Base-by-base conservation (phyloP, 2,329 filamentous ascomycete species). In the Arthrobotrys megalospora region DNA sequence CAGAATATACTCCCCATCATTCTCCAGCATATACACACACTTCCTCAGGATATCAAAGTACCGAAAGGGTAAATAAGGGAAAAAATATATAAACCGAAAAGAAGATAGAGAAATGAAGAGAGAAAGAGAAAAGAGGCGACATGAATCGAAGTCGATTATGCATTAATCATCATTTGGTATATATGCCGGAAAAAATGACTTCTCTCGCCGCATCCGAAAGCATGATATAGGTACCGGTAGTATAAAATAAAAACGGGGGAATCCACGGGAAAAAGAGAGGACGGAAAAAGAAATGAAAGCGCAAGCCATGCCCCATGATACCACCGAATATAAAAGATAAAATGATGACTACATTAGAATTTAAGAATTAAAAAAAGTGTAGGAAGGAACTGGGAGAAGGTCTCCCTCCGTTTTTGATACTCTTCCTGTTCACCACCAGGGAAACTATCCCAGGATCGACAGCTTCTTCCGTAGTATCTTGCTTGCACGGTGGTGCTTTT, bases 401-500 rank as follows among this genome's bases (percentile, higher is more conserved):
- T 7, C 52, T 21, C 11, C n/a, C 52, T 14, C 19, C 38, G 38
- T 34, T 34, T 58, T 58, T 53, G 24, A n/a, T 63, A 45, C 58
- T 11, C 16, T 64, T 36, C 60, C 47, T 28, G 48, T 66, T 53
- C 24, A 45, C 52, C 70, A 75, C 62, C 50, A 50, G 45, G 67
- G 67, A 71, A 48, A 58, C 67, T 78, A 78, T 62, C 75, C 75
- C 45, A 78, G 53, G 32, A 78, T 78, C 43, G 75, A 78, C 34
- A 78, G 67, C 75, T 78, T 78, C 75, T 78, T 78, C 53, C 75
- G 67, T 34, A 78, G 62, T 48, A 78, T 78, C 63, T 78, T 78
- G 41, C 67, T 78, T 32, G 75, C 53, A 52, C 75, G 52, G 47
- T 78, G 75, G 32, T 72, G 67, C 24, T 72, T 68, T 47, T 72